Base-by-base conservation (phyloP, 345 rosid species). In the Eutrema heterophyllum region DNA sequence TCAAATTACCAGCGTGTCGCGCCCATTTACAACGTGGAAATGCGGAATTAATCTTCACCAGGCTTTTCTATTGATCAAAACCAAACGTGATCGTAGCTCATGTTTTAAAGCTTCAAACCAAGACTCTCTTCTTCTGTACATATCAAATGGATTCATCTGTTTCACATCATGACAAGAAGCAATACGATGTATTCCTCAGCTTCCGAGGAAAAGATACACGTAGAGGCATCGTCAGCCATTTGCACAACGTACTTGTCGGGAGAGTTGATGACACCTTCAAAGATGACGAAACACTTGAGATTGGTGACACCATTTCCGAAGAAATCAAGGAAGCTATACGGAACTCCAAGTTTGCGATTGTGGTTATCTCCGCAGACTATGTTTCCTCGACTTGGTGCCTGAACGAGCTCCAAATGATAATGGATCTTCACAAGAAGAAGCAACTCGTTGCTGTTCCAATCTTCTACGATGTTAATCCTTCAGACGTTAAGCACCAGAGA, bases 151-250 rank as follows among this genome's bases (percentile, higher is more conserved):
- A 14, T 11, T 60, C 49, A 6, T 60, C 32, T 60, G 53, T 33
- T 32, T 52, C 72, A 29, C 18, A 32, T 44, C 10, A 36, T 70
- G 24, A 1, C 24, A 0, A 3, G 35, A 41, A 8, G 46, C 57
- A n/a, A 4, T 70, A 46, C 70, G 68, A 68, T 29, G 77, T 77
- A 4, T 77, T 77, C 72, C 54, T 77, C 16, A 77, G 80, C 53
- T 77, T 77, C 68, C 64, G 80, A 24, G 80, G 80, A 27, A 6
- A 14, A 43, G 80, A 77, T 24, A 71, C 72, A 0, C 76, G 80
- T 5, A 56, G 15, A 29, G 52, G 50, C 44, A 55, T 77, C 24
- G 70, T 59, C 26, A 77, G 80, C 38, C 68, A 65, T 33, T 73
- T 77, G 46, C 24, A 77, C 50, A 49, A 1, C 0, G 57, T 48